Conservation (phyloP, 2,329 filamentous ascomycete species). For the Pyrenophora tritici-repentis region DNA sequence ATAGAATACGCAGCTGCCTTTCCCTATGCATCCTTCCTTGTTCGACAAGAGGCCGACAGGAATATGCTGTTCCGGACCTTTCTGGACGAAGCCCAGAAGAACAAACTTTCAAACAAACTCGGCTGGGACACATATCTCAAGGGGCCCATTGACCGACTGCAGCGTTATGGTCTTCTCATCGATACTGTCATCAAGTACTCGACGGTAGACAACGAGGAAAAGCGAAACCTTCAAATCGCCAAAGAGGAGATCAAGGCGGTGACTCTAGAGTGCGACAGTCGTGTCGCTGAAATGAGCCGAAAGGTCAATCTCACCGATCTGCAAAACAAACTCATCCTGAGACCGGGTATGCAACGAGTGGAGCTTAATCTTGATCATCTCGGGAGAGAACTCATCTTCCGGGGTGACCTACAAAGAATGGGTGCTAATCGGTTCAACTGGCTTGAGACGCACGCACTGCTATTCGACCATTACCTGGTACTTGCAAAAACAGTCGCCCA, state of each 20-base stretch:
- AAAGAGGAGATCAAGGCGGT: conserved; percentile 91
- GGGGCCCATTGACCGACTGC: conserved; percentile 86
- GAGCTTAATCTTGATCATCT: conserved; percentile 90
- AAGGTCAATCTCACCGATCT: conserved; percentile 89
- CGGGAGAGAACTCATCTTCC: conserved; percentile 85
- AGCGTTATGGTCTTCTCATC: conserved; percentile 85
- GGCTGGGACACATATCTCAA: conserved; percentile 96
- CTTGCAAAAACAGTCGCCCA: conserved; percentile 77
- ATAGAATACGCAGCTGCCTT: conserved; percentile 90
- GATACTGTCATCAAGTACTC: conserved; percentile 84
- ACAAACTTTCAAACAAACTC: conserved; percentile 79
- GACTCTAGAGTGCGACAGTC: conserved; percentile 86
- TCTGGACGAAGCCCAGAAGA: conserved; percentile 75
- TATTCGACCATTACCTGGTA: conserved; percentile 97
- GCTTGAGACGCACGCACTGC: conserved; percentile 89
- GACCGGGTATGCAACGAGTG: conserved; percentile 83
- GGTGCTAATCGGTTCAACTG: conserved; percentile 88
- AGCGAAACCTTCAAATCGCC: conserved; percentile 78
- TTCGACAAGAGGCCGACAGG: conserved; percentile 80
- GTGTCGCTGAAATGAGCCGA: conserved; percentile 89
- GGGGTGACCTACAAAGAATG: conserved; percentile 87
- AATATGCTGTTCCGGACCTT: conserved; percentile 89
- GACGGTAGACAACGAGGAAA: conserved; percentile 84
- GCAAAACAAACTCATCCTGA: conserved; percentile 78
- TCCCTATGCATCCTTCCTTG: conserved; percentile 78